Evolutionary conservation across 495 filamentous ascomycete genomes (phyloP).

Genomic region (Thermochaetoides thermophila): DNA sequence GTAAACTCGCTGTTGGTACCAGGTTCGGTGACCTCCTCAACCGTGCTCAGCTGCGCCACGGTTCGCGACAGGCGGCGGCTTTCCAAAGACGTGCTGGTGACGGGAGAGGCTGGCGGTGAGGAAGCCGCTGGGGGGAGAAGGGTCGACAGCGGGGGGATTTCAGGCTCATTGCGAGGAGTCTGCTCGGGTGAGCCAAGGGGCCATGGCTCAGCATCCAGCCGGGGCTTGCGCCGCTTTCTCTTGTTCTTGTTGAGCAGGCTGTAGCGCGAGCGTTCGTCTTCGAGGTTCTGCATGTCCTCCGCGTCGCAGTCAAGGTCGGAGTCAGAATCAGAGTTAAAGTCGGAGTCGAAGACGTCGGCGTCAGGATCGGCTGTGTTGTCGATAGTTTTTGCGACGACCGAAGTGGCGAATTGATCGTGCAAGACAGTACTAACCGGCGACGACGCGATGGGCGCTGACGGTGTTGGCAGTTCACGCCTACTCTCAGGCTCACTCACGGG

Average conservation of each 20-base stretch:
- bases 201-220: slow-evolving; percentile 10
- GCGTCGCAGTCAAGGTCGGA: neutral
- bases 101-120: too few species aligned
- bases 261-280: slow-evolving; percentile 10
- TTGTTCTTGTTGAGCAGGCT: slow-evolving; percentile 17
- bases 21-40: slow-evolving; percentile 15
- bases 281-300: slow-evolving; percentile 7
- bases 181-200: slow-evolving; percentile 10
- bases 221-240: slow-evolving; percentile 13
- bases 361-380: too few species aligned
- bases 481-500: too few species aligned
- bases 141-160: too few species aligned
- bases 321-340: neutral
- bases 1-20: slow-evolving; percentile 5
- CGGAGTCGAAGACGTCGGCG: neutral
- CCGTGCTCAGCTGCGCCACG: slow-evolving; percentile 16
- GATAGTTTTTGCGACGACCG: too few species aligned
- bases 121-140: too few species aligned
- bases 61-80: slow-evolving; percentile 8
- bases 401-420: too few species aligned
- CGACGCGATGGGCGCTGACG: too few species aligned
- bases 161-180: slow-evolving; percentile 1
- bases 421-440: too few species aligned
- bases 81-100: too few species aligned
- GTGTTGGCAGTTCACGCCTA: too few species aligned